Conservation (phyloP, 78 protist species). For the Dictyostelium purpureum region DNA sequence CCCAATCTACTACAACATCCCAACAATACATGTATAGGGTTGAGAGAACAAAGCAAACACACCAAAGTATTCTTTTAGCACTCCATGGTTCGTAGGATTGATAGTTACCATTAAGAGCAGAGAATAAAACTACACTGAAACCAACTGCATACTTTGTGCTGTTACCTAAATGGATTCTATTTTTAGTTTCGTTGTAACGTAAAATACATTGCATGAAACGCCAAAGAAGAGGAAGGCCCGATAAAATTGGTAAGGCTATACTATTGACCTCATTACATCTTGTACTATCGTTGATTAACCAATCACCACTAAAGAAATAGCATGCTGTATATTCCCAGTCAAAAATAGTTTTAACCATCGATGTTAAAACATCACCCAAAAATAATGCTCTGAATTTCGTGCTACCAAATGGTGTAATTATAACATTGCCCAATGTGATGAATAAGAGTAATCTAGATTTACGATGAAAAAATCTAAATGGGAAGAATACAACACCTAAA, state of each 20-base stretch:
- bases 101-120: conserved; percentile 70
- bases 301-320: conserved; percentile 69
- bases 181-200: conserved; percentile 8
- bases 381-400: conserved; percentile 55
- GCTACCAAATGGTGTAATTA: conserved; percentile 63
- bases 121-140: conserved; percentile 59
- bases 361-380: conserved; percentile 72
- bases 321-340: conserved; percentile 79
- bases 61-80: conserved; percentile 60
- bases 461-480: conserved; percentile 70
- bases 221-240: conserved; percentile 68
- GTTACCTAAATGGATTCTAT: conserved; percentile 54
- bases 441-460: conserved; percentile 42
- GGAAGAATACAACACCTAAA: conserved; percentile 44
- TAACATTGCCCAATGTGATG: conserved; percentile 39
- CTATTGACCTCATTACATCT: conserved; percentile 43
- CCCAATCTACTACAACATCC: conserved; percentile 78
- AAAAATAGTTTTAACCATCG: conserved; percentile 73
- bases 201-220: conserved; percentile 63
- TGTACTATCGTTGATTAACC: conserved; percentile 41
- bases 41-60: conserved; percentile 51
- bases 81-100: conserved; percentile 67
- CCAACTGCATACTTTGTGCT: conserved; percentile 73
- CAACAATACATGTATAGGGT: conserved; percentile 69
- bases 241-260: conserved; percentile 58